phyloP scores from a whole-genome alignment of 2,329 filamentous ascomycete species.

The Emmonsiellopsis sp. region DNA sequence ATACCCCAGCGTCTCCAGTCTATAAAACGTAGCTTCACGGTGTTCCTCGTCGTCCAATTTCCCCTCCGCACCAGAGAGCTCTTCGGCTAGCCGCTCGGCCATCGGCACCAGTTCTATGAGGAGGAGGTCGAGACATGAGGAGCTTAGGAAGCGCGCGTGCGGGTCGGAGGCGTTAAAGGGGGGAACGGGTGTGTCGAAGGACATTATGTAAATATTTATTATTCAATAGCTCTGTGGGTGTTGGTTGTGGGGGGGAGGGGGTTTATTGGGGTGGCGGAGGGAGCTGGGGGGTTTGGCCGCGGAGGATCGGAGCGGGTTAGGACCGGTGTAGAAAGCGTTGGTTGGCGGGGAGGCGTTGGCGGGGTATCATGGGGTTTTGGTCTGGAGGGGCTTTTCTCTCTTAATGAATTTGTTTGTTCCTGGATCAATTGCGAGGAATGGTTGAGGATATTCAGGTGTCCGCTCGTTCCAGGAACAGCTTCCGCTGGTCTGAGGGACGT shows the following conservation, averaged over 20 bases:
- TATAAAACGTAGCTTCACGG: conserved; percentile 73
- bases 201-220: conserved; percentile 43
- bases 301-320: neutral
- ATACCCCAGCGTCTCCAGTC: conserved; percentile 78
- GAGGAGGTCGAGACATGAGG: conserved; percentile 84
- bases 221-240: neutral
- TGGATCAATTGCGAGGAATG: too few species aligned
- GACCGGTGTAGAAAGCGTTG: neutral
- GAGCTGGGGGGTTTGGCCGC: neutral
- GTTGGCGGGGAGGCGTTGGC: too few species aligned
- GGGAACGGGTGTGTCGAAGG: conserved; percentile 60
- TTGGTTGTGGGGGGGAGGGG: neutral
- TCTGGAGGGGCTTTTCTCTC: too few species aligned
- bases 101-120: conserved; percentile 95
- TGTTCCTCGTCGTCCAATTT: conserved; percentile 55
- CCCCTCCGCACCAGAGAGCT: conserved; percentile 39
- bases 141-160: conserved; percentile 64
- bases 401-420: too few species aligned
- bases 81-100: conserved; percentile 73
- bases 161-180: conserved; percentile 66
- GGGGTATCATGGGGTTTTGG: too few species aligned
- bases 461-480: too few species aligned
- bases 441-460: too few species aligned
- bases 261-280: neutral
- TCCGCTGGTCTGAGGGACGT: too few species aligned